A percentile compares a stretch with the other conserved stretches of the same genome.
phyloP scores from a whole-genome alignment of 208 protist genomes.

The Trypanosomatidae sp. region DNA sequence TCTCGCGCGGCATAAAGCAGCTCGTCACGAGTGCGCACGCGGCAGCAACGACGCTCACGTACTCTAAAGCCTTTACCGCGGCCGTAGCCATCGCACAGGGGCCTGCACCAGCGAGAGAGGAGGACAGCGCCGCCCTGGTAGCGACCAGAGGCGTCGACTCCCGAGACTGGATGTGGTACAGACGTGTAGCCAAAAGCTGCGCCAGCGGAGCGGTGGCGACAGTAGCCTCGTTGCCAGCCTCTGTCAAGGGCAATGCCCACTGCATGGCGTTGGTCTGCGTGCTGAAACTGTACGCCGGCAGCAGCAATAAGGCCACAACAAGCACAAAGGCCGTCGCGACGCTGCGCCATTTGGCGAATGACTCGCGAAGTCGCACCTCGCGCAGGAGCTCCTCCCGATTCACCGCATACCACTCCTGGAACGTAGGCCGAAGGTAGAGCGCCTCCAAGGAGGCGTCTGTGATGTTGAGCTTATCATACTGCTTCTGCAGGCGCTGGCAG shows the following conservation, averaged over 20 bases:
- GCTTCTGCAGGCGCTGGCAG: conserved; percentile 16
- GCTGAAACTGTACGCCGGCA: conserved; percentile 68
- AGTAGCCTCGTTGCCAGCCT: neutral
- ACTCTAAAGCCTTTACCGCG: conserved; percentile 18
- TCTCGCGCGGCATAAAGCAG: conserved; percentile 57
- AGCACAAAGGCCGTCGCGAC: conserved; percentile 36
- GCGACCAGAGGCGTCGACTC: neutral
- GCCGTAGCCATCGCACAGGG: neutral
- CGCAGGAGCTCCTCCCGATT: conserved; percentile 48
- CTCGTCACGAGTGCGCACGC: conserved; percentile 44
- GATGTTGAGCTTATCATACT: conserved; percentile 33
- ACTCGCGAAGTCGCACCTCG: conserved; percentile 37
- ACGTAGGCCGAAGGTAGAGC: conserved; percentile 51
- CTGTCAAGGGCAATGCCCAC: conserved; percentile 14
- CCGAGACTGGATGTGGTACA: conserved; percentile 25
- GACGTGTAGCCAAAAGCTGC: conserved; percentile 30
- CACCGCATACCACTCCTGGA: conserved; percentile 54
- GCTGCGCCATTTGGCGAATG: conserved; percentile 33
- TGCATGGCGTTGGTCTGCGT: conserved; percentile 29
- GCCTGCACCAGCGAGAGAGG: conserved; percentile 8
- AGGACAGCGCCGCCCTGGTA: conserved; percentile 5
- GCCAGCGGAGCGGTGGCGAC: conserved; percentile 25
- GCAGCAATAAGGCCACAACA: conserved; percentile 32
- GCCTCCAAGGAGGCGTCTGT: conserved; percentile 42
- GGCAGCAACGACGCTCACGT: conserved; percentile 41